Evolutionary conservation across 78 protist species (phyloP).

Genomic region (Emiliania huxleyi): DNA sequence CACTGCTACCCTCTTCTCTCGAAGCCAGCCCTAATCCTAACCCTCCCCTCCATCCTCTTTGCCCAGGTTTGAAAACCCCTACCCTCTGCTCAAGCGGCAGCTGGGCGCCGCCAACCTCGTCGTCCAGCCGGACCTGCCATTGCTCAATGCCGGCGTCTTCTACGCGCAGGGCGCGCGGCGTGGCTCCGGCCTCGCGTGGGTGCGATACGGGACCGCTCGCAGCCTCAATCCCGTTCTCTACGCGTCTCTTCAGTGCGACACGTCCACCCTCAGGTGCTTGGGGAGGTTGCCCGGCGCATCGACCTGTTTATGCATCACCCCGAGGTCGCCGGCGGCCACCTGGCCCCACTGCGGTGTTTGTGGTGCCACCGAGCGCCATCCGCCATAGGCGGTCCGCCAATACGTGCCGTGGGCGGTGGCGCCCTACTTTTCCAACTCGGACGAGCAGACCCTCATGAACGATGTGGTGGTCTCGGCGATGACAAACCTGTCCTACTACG

Average conservation of each 20-base stretch:
- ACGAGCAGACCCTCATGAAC: conserved; percentile 10
- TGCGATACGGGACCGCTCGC: too few relatives aligned
- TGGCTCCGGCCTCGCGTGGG: not conserved
- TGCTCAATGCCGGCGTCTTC: not conserved
- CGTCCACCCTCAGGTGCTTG: too few relatives aligned
- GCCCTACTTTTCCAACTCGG: not conserved
- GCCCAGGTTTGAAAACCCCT: not conserved
- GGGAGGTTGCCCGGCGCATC: not conserved
- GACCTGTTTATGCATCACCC: not conserved
- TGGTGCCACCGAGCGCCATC: too few relatives aligned
- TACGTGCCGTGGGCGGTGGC: not conserved
- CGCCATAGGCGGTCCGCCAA: too few relatives aligned
- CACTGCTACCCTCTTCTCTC: too few relatives aligned
- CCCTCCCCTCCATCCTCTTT: too few relatives aligned
- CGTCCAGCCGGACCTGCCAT: not conserved
- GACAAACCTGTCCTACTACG: too few relatives aligned
- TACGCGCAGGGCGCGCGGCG: not conserved
- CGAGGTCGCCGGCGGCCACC: not conserved
- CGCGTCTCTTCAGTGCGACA: too few relatives aligned
- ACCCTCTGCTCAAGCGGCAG: not conserved
- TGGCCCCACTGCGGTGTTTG: too few relatives aligned
- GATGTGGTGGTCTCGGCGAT: too few relatives aligned
- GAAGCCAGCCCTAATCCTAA: too few relatives aligned
- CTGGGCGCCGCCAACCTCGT: not conserved
- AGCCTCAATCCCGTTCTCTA: too few relatives aligned